phyloP scores from a whole-genome alignment of 371 early-diverging fungal species.

The Mucor sp. region DNA sequence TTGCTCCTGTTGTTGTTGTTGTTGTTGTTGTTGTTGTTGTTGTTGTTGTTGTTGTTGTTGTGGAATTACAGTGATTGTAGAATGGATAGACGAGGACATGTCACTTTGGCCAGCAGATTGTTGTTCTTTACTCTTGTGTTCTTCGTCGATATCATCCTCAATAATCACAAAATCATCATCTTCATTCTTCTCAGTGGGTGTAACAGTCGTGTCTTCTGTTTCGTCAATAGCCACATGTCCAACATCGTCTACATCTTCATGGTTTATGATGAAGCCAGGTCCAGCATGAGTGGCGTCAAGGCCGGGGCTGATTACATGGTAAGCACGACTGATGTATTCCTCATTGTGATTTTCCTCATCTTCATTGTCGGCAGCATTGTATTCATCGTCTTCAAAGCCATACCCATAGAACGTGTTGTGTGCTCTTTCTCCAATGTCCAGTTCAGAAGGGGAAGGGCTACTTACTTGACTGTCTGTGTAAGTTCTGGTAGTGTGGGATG shows the following conservation, averaged over 20 bases:
- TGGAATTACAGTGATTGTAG: conserved; percentile 3
- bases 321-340: neutral
- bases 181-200: neutral
- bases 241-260: neutral
- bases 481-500: conserved; percentile 4
- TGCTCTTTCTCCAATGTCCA: conserved; percentile 6
- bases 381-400: neutral
- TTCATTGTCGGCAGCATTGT: neutral
- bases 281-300: neutral
- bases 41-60: neutral
- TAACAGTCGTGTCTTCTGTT: neutral
- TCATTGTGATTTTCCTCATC: neutral
- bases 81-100: neutral
- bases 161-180: conserved; percentile 15
- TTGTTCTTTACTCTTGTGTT: neutral
- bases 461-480: conserved; percentile 21
- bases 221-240: neutral
- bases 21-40: neutral
- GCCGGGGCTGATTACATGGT: conserved; percentile 2
- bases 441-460: conserved; percentile 11
- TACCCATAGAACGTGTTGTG: neutral
- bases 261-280: neutral
- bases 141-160: neutral
- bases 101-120: neutral
- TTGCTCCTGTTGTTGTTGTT: neutral